Base-by-base conservation (phyloP, 148 eudicot species). In the Cornus suecica region DNA sequence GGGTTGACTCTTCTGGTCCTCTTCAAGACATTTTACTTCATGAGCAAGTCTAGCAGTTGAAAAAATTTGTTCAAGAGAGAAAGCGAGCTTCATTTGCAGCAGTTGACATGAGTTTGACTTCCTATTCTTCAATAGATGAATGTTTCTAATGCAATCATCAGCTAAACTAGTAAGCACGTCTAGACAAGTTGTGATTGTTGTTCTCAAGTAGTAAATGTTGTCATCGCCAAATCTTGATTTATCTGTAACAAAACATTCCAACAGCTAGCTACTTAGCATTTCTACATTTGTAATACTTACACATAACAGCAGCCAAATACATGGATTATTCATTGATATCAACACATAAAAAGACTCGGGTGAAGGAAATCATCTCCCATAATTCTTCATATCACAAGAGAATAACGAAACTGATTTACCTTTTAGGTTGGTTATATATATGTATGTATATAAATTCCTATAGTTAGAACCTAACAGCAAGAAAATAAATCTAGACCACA, bases 71-170 rank as follows among this genome's bases (percentile, higher is more conserved):
- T 86, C 93, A 66, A 95, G 86, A 77, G 94, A 83, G 76, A 89
- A 88, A 41, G 91, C 94, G 85, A 95, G 97, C 87, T 92, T 95
- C 84, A 87, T 82, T 62, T 86, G 89, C 72, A 89, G 83, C 72
- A 93, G 81, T 78, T 88, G 87, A 32, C 84, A 85, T 68, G 79
- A 68, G 76, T 70, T 81, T 76, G 93, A 80, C 56, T 61, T 86
- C 84, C 70, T 90, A 74, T 85, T 80, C 79, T 84, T 92, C 81
- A 86, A 70, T 58, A 79, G 83, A 88, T 83, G 90, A 75, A 95
- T 84, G 71, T 82, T 86, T 73, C 85, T 88, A 71, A 87, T 77
- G 82, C 97, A 92, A 62, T 93, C 89, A 82, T 75, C 84, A 22
- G 78, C 71, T 71, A 93, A 78, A 81, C 79, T 83, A 80, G 72